Evolutionary conservation across 2,329 filamentous ascomycete genomes (phyloP).

Genomic region (Cladobotryum protrusum): DNA sequence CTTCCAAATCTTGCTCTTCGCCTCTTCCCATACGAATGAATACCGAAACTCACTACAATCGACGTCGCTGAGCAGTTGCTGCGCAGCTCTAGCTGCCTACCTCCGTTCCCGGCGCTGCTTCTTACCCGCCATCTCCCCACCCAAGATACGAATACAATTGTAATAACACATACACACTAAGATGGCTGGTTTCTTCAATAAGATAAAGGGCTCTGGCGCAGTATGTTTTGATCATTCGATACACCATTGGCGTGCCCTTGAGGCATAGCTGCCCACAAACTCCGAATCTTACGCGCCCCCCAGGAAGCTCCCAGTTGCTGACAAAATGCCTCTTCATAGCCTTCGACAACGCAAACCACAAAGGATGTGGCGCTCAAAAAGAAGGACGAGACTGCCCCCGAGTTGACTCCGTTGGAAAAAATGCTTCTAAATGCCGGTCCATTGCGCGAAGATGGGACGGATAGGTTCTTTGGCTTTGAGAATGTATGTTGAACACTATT

Average conservation of each 20-base stretch:
- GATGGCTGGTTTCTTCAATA: slow-evolving; percentile 55
- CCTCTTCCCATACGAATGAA: slow-evolving; percentile 18
- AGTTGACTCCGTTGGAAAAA: slow-evolving; percentile 59
- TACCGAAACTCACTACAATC: slow-evolving; percentile 18
- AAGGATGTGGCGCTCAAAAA: slow-evolving; percentile 47
- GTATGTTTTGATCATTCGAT: slow-evolving; percentile 37
- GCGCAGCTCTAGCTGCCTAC: slow-evolving; percentile 30
- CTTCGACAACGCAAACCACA: slow-evolving; percentile 33
- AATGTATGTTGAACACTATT: slow-evolving; percentile 61
- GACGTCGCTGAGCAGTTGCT: slow-evolving; percentile 26
- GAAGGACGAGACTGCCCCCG: slow-evolving; percentile 52
- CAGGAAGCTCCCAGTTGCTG: slow-evolving; percentile 19
- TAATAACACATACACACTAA: slow-evolving; percentile 4
- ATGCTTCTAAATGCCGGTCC: slow-evolving; percentile 78
- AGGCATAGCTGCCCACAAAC: too few relatives aligned
- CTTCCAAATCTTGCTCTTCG: background rate
- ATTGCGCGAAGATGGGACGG: slow-evolving; percentile 78
- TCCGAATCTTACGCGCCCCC: background rate
- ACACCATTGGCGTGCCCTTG: background rate
- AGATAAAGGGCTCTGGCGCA: slow-evolving; percentile 49
- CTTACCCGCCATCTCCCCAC: background rate
- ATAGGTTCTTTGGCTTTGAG: slow-evolving; percentile 97
- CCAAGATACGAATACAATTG: background rate
- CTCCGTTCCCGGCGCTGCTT: slow-evolving; percentile 13
- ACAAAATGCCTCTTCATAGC: slow-evolving; percentile 33